A percentile compares a stretch with the other conserved stretches of the same genome.
Conservation (phyloP, 1,284 basidiomycete species). For the Coniferiporia weirii region DNA sequence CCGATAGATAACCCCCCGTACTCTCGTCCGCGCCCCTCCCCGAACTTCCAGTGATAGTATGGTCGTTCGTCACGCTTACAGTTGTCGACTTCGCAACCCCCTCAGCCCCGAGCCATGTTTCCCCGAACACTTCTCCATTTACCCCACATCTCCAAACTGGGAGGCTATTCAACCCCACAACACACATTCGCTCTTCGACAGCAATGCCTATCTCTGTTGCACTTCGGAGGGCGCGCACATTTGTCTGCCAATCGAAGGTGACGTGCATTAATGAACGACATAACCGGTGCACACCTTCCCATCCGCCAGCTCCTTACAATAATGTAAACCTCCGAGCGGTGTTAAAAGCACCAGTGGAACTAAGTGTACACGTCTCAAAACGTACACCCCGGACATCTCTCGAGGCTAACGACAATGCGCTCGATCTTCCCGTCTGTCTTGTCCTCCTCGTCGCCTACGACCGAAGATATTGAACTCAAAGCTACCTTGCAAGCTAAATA, state of each 20-base stretch:
- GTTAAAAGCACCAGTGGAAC: background rate
- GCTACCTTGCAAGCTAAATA: conserved; percentile 26
- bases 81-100: background rate
- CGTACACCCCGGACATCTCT: background rate
- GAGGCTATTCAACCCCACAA: conserved; percentile 4
- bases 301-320: background rate
- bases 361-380: background rate
- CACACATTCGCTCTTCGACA: background rate
- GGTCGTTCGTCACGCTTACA: background rate
- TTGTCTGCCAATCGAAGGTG: background rate
- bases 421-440: conserved; percentile 16
- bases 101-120: conserved; percentile 6
- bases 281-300: conserved; percentile 1
- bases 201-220: conserved; percentile 1
- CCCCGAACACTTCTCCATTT: conserved; percentile 13
- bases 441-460: conserved; percentile 21
- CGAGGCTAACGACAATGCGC: conserved; percentile 16
- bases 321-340: background rate
- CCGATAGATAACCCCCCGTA: background rate
- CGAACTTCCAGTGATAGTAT: background rate
- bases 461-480: conserved; percentile 27
- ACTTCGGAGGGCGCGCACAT: background rate
- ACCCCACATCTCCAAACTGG: conserved; percentile 4
- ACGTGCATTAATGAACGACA: background rate
- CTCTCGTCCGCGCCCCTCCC: background rate